Evolutionary conservation across 116 monocot genomes (phyloP).

Genomic region (Cymodocea nodosa): DNA sequence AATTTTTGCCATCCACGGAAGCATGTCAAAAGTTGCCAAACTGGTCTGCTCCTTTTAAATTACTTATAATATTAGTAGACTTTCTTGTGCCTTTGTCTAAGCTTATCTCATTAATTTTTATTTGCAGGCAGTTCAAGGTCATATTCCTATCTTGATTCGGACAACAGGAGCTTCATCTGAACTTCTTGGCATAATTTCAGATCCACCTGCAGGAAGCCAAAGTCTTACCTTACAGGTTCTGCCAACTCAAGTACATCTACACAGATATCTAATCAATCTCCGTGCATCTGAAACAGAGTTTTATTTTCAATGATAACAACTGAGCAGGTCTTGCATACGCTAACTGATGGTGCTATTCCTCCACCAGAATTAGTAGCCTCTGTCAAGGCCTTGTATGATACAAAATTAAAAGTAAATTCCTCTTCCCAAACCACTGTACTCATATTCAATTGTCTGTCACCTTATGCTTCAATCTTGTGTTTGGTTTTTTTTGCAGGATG

Average conservation of each 20-base stretch:
- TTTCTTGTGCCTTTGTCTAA: not conserved
- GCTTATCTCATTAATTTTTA: not conserved
- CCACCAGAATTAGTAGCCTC: constrained; percentile 61
- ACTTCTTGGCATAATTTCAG: constrained; percentile 69
- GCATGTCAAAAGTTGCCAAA: constrained; percentile 52
- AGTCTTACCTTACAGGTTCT: constrained; percentile 65
- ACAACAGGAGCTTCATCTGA: constrained; percentile 66
- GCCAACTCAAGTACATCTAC: not conserved
- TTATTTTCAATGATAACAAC: not conserved
- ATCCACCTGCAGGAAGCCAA: constrained; percentile 68
- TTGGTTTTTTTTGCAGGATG: constrained; percentile 55
- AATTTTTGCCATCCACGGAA: constrained; percentile 56
- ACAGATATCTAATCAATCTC: not conserved
- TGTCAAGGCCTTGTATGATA: constrained; percentile 50
- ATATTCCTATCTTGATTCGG: constrained; percentile 78
- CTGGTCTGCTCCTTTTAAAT: constrained; percentile 26
- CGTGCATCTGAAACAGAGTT: not conserved
- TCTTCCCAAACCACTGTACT: not conserved
- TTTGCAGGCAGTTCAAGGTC: constrained; percentile 77
- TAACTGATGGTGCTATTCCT: constrained; percentile 59
- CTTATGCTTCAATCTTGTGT: not conserved
- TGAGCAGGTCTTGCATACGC: constrained; percentile 68
- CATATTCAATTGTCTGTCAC: not conserved
- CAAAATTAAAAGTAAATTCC: constrained; percentile 53
- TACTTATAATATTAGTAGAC: not conserved